Percentiles rank a stretch among this genome's conserved stretches.
These are phyloP conservation scores for Russula sp. DNA, from an alignment of 768 basidiomycete genomes.

Conservation along the genomic window DNA sequence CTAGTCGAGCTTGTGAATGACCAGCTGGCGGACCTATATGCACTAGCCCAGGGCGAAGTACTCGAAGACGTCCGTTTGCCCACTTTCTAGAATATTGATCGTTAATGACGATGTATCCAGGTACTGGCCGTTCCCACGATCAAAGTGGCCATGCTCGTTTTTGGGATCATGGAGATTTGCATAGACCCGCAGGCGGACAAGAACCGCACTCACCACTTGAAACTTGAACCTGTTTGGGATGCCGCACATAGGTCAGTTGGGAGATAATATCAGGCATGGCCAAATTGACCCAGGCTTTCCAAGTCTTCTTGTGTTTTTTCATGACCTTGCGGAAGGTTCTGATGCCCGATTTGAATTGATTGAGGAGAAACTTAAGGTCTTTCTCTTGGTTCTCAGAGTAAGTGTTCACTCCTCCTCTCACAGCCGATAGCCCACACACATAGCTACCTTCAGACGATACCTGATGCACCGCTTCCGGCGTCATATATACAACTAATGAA, in stretches of 20 bases:
- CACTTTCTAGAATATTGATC: not conserved
- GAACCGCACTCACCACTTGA: conserved; percentile 24
- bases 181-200: conserved; percentile 13
- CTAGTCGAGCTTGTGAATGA: conserved; percentile 24
- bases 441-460: conserved; percentile 16
- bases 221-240: conserved; percentile 17
- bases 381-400: conserved; percentile 15
- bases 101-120: conserved; percentile 13
- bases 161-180: conserved; percentile 22
- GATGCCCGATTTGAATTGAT: not conserved
- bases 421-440: not conserved
- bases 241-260: conserved; percentile 7
- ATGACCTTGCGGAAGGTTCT: conserved; percentile 19
- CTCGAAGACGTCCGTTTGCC: conserved; percentile 23
- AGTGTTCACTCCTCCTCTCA: not conserved
- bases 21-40: conserved; percentile 23
- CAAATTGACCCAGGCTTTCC: not conserved
- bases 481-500: conserved; percentile 25
- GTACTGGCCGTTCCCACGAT: conserved; percentile 14
- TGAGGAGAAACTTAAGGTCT: conserved; percentile 7
- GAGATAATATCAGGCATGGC: not conserved
- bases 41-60: conserved; percentile 23
- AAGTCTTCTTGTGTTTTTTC: conserved; percentile 19
- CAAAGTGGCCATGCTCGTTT: conserved; percentile 26
- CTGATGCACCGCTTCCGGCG: conserved; percentile 24